These are phyloP conservation scores for Aphanocladium album DNA, from an alignment of 2,329 filamentous ascomycete species.

Conservation along the genomic window DNA sequence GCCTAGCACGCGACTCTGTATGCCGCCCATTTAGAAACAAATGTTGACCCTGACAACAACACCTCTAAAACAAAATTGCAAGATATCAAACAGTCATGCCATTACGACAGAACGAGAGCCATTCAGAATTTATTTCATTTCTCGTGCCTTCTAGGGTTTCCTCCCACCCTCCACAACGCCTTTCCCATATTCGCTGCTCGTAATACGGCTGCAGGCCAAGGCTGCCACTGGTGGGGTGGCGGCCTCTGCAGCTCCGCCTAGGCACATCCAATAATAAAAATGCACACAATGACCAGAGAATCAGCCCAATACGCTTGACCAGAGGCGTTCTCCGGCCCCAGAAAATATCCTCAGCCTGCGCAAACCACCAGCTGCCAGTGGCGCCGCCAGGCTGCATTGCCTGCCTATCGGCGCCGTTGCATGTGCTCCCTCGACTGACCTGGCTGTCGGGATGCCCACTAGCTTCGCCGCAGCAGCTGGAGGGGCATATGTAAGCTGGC, in stretches of 20 bases:
- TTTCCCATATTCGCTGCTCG: not conserved
- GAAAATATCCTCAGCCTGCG: not conserved
- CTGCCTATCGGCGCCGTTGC: not conserved
- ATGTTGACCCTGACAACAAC: too few species aligned
- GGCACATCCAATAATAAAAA: not conserved
- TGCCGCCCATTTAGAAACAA: too few species aligned
- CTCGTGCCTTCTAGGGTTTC: not conserved
- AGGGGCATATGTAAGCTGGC: slow-evolving; percentile 7
- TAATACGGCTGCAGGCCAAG: not conserved
- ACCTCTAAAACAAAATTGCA: too few species aligned
- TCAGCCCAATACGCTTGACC: not conserved
- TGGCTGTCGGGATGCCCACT: not conserved
- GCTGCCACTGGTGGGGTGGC: not conserved
- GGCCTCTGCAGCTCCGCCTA: not conserved
- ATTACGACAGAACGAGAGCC: too few species aligned
- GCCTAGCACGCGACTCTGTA: not conserved
- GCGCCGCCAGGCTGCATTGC: not conserved
- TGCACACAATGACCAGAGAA: not conserved
- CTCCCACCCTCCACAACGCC: not conserved
- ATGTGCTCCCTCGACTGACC: too few species aligned
- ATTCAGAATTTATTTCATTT: not conserved
- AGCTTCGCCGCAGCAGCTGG: not conserved
- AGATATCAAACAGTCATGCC: too few species aligned
- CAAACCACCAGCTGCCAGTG: not conserved
- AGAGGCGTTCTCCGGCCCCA: not conserved